These are phyloP conservation scores for Saussurea involucrata DNA, from an alignment of 129 eudicot genomes.

Conservation along the genomic window DNA sequence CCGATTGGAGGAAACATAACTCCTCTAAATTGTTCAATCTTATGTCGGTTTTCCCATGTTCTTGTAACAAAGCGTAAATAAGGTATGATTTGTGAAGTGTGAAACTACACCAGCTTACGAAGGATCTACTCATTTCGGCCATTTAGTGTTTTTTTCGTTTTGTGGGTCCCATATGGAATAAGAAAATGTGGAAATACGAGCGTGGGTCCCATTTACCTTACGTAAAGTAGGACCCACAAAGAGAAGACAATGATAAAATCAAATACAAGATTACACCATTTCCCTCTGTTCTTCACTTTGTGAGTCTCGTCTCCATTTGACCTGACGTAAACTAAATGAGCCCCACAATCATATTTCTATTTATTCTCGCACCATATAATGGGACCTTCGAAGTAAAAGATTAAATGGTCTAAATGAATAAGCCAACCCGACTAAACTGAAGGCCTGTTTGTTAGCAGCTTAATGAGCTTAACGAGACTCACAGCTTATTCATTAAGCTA, in stretches of 20 bases:
- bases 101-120: neutral
- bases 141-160: neutral
- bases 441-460: neutral
- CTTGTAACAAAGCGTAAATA: neutral
- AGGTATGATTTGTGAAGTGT: neutral
- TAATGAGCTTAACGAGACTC: no score
- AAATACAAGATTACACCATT: neutral
- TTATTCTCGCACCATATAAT: neutral
- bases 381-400: neutral
- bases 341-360: neutral
- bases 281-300: neutral
- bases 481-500: no score
- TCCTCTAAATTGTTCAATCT: neutral
- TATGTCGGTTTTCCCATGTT: conserved; percentile 5
- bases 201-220: neutral
- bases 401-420: neutral
- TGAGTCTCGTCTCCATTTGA: neutral
- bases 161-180: neutral
- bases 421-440: neutral
- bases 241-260: neutral
- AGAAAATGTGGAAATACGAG: neutral
- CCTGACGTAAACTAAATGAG: neutral
- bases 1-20: neutral
- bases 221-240: neutral
- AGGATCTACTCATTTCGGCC: neutral